Conservation (phyloP, 2,329 filamentous ascomycete genomes). For the Curvularia eragrostidis region DNA sequence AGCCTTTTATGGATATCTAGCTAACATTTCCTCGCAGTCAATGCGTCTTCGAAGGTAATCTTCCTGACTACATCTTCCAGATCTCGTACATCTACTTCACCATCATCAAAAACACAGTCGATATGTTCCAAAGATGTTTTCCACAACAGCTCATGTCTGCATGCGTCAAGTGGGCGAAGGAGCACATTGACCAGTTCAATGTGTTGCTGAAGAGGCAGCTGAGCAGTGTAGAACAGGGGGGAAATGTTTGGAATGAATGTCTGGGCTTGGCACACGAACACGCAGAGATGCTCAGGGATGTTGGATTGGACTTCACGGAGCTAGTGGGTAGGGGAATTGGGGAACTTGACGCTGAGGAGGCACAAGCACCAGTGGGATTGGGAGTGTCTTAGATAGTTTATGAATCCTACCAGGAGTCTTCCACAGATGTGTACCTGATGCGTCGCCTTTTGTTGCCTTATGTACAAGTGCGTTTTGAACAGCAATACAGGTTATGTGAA, state of each 20-base stretch:
- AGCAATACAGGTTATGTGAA: neutral
- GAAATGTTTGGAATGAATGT: constrained; percentile 80
- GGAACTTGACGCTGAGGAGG: constrained; percentile 14
- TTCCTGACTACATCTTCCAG: constrained; percentile 93
- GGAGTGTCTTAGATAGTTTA: constrained; percentile 26
- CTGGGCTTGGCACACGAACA: constrained; percentile 82
- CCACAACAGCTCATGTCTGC: constrained; percentile 87
- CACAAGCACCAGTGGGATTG: constrained; percentile 32
- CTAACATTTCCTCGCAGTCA: constrained; percentile 62
- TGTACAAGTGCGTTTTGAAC: neutral
- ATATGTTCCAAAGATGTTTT: constrained; percentile 81
- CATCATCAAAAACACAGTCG: constrained; percentile 90
- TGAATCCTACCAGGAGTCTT: neutral
- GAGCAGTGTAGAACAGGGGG: constrained; percentile 80
- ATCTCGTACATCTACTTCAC: constrained; percentile 96
- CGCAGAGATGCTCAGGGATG: constrained; percentile 78
- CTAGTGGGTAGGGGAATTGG: constrained; percentile 65
- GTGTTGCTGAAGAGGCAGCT: constrained; percentile 80
- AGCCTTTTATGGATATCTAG: neutral
- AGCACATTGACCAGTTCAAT: constrained; percentile 91
- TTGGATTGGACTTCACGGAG: constrained; percentile 87
- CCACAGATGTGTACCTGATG: neutral
- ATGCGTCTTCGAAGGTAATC: constrained; percentile 92
- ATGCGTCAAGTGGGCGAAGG: constrained; percentile 98
- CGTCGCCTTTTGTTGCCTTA: neutral